Evolutionary conservation across 805 yeast species (phyloP).

Genomic region (Starmerella apis): DNA sequence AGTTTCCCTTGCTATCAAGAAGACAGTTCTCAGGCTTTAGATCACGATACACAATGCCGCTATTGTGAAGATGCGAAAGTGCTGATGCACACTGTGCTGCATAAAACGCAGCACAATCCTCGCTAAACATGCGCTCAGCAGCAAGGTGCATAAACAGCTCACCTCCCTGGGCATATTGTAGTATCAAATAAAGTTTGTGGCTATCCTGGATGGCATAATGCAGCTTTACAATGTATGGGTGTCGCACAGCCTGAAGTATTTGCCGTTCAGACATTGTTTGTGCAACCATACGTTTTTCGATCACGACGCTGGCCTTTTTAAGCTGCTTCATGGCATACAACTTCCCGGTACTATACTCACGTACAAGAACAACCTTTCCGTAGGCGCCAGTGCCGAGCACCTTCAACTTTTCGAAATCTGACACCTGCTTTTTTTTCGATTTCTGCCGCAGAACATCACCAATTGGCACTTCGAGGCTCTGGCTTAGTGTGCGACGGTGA

Average conservation of each 20-base stretch:
- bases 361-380: slow-evolving; percentile 74
- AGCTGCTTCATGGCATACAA: slow-evolving; percentile 80
- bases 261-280: slow-evolving; percentile 72
- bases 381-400: slow-evolving; percentile 83
- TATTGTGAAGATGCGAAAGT: slow-evolving; percentile 57
- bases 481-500: slow-evolving; percentile 18
- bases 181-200: slow-evolving; percentile 58
- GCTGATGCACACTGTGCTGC: slow-evolving; percentile 76
- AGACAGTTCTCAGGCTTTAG: slow-evolving; percentile 84
- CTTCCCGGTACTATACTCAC: slow-evolving; percentile 49
- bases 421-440: slow-evolving; percentile 26
- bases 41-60: slow-evolving; percentile 80
- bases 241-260: slow-evolving; percentile 59
- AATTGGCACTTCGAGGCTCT: slow-evolving; percentile 42
- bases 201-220: slow-evolving; percentile 77
- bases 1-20: slow-evolving; percentile 64
- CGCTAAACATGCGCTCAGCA: slow-evolving; percentile 40
- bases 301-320: slow-evolving; percentile 67
- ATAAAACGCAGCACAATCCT: slow-evolving; percentile 62
- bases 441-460: slow-evolving; percentile 27
- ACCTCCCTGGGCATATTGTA: slow-evolving; percentile 84
- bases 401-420: slow-evolving; percentile 61
- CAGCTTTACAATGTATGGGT: slow-evolving; percentile 71
- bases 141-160: slow-evolving; percentile 63
- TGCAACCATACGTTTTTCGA: slow-evolving; percentile 48